Percentiles rank a stretch among this genome's conserved stretches.
Evolutionary conservation across 1,284 basidiomycete genomes (phyloP).

Genomic region (Moniliella sp.): DNA sequence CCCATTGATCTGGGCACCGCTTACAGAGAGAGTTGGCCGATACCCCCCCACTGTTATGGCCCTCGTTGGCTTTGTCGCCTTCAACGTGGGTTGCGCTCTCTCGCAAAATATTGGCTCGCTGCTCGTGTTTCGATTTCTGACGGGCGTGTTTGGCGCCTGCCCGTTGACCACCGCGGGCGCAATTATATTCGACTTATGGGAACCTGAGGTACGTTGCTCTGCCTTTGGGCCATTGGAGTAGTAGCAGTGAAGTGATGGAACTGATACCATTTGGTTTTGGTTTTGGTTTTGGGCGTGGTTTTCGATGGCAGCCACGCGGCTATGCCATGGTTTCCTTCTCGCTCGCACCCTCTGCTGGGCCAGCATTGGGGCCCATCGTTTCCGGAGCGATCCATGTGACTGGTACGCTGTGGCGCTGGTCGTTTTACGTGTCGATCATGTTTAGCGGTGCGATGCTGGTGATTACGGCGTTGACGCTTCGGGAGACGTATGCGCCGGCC

Average conservation of each 20-base stretch:
- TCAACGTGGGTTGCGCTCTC: conserved; percentile 49
- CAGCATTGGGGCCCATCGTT: conserved; percentile 45
- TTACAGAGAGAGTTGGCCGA: conserved; percentile 42
- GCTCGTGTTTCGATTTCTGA: conserved; percentile 49
- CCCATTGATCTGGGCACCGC: conserved; percentile 43
- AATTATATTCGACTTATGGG: conserved; percentile 46
- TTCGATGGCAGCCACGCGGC: conserved; percentile 47
- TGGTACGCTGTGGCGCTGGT: conserved; percentile 45
- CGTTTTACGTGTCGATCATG: conserved; percentile 52
- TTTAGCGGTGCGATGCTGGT: conserved; percentile 42
- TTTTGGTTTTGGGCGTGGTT: too few species aligned
- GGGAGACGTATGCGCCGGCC: conserved; percentile 47
- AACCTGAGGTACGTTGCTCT: too few species aligned
- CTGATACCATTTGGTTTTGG: too few species aligned
- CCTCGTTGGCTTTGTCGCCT: conserved; percentile 43
- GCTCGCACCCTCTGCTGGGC: conserved; percentile 56
- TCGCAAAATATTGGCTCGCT: conserved; percentile 44
- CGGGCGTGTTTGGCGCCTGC: conserved; percentile 43
- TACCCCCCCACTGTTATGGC: conserved; percentile 48
- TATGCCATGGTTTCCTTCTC: conserved; percentile 50
- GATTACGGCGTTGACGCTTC: conserved; percentile 47
- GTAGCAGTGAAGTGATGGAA: too few species aligned
- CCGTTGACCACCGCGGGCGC: conserved; percentile 39
- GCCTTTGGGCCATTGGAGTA: too few species aligned
- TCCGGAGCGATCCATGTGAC: conserved; percentile 42